Evolutionary conservation across 768 basidiomycete genomes (phyloP).

Genomic region (Chalciporus sphaerocephalus): DNA sequence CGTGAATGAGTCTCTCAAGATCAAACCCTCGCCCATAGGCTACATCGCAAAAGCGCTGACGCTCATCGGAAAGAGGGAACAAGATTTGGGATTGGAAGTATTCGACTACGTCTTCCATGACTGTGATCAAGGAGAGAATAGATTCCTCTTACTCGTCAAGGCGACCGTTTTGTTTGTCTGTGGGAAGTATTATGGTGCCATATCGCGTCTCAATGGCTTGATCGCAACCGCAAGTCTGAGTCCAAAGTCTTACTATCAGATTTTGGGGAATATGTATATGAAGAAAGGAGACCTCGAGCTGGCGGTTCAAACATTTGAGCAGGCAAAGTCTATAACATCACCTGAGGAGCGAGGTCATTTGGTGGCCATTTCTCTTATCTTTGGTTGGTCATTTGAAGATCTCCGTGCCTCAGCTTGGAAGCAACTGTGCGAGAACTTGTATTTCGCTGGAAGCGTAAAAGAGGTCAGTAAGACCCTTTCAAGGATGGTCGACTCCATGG

Average conservation of each 20-base stretch:
- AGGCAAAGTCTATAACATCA: neutral
- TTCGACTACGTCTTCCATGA: constrained; percentile 7
- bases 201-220: constrained; percentile 1
- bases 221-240: neutral
- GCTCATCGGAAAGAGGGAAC: constrained; percentile 1
- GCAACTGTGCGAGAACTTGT: neutral
- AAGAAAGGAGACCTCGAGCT: constrained; percentile 3
- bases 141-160: constrained; percentile 3
- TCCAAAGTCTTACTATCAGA: neutral
- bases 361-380: constrained; percentile 4
- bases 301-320: constrained; percentile 1
- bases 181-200: constrained; percentile 1
- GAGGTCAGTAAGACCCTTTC: neutral
- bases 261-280: constrained; percentile 3
- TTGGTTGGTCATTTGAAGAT: constrained; percentile 5
- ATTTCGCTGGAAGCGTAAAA: neutral
- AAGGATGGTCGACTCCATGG: neutral
- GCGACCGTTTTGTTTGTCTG: constrained; percentile 2
- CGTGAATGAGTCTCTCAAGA: neutral
- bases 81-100: constrained; percentile 1
- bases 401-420: neutral
- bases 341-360: neutral
- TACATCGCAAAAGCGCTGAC: constrained; percentile 5
- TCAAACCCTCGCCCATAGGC: constrained; percentile 6
- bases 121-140: constrained; percentile 2